Evolutionary conservation across 352 stramenopile species (phyloP).

Genomic region (Phytophthora fragariaefolia): DNA sequence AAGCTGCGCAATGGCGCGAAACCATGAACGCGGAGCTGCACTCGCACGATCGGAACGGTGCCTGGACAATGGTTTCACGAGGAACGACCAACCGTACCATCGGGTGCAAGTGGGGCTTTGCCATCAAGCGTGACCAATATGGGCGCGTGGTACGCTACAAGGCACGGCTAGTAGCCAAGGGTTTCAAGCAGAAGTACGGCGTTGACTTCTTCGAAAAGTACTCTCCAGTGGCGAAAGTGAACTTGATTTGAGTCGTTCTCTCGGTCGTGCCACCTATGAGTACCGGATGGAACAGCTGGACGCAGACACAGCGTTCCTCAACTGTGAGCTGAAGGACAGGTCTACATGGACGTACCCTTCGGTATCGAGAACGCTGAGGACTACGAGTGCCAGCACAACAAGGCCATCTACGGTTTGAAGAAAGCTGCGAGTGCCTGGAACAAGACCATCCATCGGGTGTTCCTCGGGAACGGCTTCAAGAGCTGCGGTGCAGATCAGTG

Average conservation of each 20-base stretch:
- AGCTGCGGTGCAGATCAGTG: no score
- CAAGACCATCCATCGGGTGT: constrained; percentile 8
- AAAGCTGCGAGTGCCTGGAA: constrained; percentile 27
- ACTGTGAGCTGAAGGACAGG: no score
- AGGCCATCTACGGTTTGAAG: constrained; percentile 30
- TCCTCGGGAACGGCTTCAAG: no score
- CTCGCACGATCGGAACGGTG: background rate
- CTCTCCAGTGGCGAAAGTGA: no score
- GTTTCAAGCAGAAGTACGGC: no score
- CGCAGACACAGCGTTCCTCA: no score
- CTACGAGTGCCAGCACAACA: constrained; percentile 11
- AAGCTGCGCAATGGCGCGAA: background rate
- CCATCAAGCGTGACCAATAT: constrained; percentile 38
- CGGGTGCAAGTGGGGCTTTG: constrained; percentile 41
- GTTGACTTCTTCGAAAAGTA: no score
- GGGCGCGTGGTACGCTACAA: no score
- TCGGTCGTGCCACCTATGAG: constrained; percentile 7
- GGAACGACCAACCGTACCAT: constrained; percentile 14
- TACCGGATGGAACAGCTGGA: no score
- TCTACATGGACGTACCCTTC: no score
- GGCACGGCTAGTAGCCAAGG: no score
- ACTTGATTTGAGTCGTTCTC: no score
- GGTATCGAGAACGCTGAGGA: constrained; percentile 4
- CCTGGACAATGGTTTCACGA: background rate
- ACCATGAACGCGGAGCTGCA: background rate